These are phyloP conservation scores for Cercospora nicotianae DNA, from an alignment of 2,329 filamentous ascomycete genomes.

Conservation along the genomic window DNA sequence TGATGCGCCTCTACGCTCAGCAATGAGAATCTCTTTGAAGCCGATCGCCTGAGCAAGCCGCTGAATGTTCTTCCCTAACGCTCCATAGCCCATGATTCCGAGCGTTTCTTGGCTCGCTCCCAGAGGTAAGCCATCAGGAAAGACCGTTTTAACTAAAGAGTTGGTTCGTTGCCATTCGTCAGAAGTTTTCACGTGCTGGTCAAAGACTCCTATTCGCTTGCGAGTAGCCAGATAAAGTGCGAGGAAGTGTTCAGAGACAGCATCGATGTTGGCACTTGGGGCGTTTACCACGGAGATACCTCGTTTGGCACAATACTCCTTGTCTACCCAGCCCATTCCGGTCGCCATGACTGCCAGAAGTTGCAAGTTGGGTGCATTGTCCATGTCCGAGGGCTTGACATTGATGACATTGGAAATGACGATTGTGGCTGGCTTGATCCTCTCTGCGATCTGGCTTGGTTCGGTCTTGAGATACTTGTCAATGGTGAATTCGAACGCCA, in stretches of 20 bases:
- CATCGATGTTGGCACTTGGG: conserved; percentile 26
- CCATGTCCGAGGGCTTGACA: conserved; percentile 27
- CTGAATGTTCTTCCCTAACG: conserved; percentile 25
- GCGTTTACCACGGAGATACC: conserved; percentile 24
- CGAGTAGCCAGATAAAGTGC: conserved; percentile 25
- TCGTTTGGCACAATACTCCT: conserved; percentile 23
- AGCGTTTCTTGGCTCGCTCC: conserved; percentile 26
- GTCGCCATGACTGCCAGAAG: conserved; percentile 26
- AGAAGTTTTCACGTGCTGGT: conserved; percentile 24
- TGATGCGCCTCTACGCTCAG: conserved; percentile 20
- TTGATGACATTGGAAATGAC: conserved; percentile 26
- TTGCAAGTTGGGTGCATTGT: conserved; percentile 25
- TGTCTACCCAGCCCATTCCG: conserved; percentile 29
- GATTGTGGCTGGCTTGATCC: conserved; percentile 27
- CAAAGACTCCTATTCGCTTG: conserved; percentile 21
- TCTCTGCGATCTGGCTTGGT: conserved; percentile 28
- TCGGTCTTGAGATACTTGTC: conserved; percentile 33
- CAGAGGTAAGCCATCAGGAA: conserved; percentile 23
- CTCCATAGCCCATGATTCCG: conserved; percentile 27
- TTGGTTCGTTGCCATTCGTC: conserved; percentile 25
- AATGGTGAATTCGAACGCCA: conserved; percentile 25
- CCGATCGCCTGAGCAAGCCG: conserved; percentile 19
- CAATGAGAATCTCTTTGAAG: conserved; percentile 23
- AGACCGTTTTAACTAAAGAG: conserved; percentile 23
- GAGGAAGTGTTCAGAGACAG: conserved; percentile 27